These are phyloP conservation scores for Kwoniella shandongensis DNA, from an alignment of 768 basidiomycete species.

Conservation along the genomic window DNA sequence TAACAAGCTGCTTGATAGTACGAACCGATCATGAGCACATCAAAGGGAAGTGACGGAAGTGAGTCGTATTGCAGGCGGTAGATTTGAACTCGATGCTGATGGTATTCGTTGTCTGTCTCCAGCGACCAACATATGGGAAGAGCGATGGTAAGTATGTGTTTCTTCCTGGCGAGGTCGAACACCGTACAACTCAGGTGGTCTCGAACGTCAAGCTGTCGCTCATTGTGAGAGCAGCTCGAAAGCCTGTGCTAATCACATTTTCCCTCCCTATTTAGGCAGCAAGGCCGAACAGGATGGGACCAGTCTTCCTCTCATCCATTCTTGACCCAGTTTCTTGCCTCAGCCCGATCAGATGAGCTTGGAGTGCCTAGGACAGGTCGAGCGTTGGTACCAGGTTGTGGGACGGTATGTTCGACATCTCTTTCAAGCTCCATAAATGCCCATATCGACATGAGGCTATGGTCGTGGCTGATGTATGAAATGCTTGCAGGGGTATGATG, in stretches of 20 bases:
- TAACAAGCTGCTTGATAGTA: no score
- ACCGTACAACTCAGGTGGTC: no score
- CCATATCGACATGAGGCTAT: no score
- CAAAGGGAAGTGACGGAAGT: no score
- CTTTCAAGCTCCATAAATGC: no score
- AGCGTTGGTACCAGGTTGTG: conserved; percentile 40
- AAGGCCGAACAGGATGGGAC: conserved; percentile 35
- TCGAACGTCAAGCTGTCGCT: not conserved
- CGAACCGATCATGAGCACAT: no score
- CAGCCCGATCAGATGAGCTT: conserved; percentile 14
- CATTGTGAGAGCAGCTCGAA: no score
- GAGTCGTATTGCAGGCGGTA: no score
- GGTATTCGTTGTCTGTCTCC: not conserved
- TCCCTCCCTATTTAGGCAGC: conserved; percentile 22
- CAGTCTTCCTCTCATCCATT: conserved; percentile 26
- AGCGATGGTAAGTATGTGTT: conserved; percentile 21
- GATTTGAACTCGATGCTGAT: no score
- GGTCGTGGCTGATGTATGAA: conserved; percentile 2
- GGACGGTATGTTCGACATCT: conserved; percentile 20
- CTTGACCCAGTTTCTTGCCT: conserved; percentile 8
- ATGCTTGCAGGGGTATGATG: conserved; percentile 47
- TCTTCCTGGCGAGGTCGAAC: no score
- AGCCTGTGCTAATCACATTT: not conserved
- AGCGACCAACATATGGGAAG: conserved; percentile 25
- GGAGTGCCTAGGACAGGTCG: conserved; percentile 24